Conservation (phyloP, 2,329 filamentous ascomycete species). For the Aspergillus neoniger region DNA sequence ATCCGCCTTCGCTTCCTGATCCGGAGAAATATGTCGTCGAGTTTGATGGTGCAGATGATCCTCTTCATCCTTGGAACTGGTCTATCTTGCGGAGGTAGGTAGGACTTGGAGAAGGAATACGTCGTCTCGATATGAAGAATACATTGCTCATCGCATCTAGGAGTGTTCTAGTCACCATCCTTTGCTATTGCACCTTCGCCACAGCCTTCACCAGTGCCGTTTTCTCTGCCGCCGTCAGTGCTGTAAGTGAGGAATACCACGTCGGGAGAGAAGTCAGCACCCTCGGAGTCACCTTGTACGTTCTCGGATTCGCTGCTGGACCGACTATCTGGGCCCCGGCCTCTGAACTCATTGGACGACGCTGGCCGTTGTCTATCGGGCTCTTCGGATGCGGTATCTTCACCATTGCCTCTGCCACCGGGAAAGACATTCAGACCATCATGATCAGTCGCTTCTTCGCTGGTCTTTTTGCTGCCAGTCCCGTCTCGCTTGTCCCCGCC, state of each 20-base stretch:
- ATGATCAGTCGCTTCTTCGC: conserved; percentile 51
- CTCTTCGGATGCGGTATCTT: conserved; percentile 49
- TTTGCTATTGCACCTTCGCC: conserved; percentile 52
- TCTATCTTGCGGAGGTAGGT: conserved; percentile 46
- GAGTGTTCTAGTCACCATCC: conserved; percentile 24
- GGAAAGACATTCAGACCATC: conserved; percentile 44
- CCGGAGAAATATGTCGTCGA: conserved; percentile 58
- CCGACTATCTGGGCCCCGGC: conserved; percentile 65
- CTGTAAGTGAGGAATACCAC: conserved; percentile 54
- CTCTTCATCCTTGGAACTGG: conserved; percentile 57
- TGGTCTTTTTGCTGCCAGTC: conserved; percentile 49
- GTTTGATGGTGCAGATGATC: conserved; percentile 56
- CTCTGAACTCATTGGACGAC: conserved; percentile 62
- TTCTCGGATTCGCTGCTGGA: conserved; percentile 59
- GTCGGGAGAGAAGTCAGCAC: conserved; percentile 48
- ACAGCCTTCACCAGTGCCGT: conserved; percentile 60
- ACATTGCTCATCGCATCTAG: conserved; percentile 3
- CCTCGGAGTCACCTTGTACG: conserved; percentile 52
- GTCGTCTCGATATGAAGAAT: neutral
- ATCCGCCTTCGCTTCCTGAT: conserved; percentile 52
- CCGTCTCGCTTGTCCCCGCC: conserved; percentile 48
- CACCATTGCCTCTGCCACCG: conserved; percentile 48
- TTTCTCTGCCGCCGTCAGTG: conserved; percentile 65
- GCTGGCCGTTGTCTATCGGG: conserved; percentile 51
- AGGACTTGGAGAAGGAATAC: neutral